phyloP scores from a whole-genome alignment of 1,139 yeast genomes.

The Yamadazyma atmosphaerica region DNA sequence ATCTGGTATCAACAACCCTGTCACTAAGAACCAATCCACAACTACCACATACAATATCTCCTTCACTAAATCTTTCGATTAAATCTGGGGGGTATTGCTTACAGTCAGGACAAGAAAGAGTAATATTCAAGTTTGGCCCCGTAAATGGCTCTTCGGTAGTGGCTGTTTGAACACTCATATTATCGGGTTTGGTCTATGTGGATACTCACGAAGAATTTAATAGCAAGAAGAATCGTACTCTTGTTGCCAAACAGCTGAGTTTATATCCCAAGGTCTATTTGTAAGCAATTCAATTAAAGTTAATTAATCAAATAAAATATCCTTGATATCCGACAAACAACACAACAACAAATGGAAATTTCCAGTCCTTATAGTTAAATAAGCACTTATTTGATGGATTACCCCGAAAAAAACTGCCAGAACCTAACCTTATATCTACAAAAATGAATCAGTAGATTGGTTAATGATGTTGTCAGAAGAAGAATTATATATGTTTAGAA shows the following conservation, averaged over 20 bases:
- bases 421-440: not conserved
- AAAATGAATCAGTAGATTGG: not conserved
- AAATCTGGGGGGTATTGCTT: conserved; percentile 93
- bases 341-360: not conserved
- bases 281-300: conserved; percentile 2
- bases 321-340: not conserved
- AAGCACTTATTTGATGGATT: conserved; percentile 1
- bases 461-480: not conserved
- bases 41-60: conserved; percentile 95
- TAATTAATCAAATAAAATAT: conserved; percentile 2
- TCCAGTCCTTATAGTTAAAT: not conserved
- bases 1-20: conserved; percentile 89
- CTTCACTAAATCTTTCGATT: conserved; percentile 93
- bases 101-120: conserved; percentile 94
- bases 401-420: not conserved
- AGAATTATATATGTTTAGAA: not conserved
- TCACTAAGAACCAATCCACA: conserved; percentile 95
- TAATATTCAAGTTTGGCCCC: conserved; percentile 83
- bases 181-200: not conserved
- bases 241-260: not conserved
- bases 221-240: conserved; percentile 4
- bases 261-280: not conserved
- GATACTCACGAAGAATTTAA: not conserved
- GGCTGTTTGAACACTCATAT: conserved; percentile 16
- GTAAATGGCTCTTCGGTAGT: conserved; percentile 31